Percentiles rank a stretch among this genome's conserved stretches.
These are phyloP conservation scores for Penstemon barbatus DNA, from an alignment of 257 asterid genomes.

Conservation along the genomic window DNA sequence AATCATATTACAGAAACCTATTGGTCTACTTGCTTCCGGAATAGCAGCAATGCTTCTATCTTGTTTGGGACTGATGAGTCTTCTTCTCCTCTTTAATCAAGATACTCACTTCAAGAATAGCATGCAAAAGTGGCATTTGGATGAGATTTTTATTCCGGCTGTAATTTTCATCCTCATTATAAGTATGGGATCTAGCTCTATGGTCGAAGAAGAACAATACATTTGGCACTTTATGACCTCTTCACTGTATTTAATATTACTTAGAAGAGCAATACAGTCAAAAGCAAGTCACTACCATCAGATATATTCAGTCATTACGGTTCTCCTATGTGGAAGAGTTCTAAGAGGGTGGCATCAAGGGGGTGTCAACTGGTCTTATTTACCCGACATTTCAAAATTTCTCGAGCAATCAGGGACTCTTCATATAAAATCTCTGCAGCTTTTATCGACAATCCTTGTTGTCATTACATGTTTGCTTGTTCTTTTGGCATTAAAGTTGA, in stretches of 20 bases:
- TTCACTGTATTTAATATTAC: constrained; percentile 62
- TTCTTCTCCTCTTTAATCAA: constrained; percentile 44
- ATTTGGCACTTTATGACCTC: constrained; percentile 80
- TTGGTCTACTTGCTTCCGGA: constrained; percentile 61
- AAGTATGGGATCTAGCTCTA: constrained; percentile 96
- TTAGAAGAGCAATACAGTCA: constrained; percentile 56
- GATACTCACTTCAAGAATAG: constrained; percentile 38
- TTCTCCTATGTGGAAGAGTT: constrained; percentile 71
- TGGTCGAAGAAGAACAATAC: constrained; percentile 93
- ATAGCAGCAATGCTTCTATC: constrained; percentile 67
- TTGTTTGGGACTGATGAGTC: constrained; percentile 51
- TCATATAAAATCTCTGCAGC: constrained; percentile 54
- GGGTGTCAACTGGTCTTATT: constrained; percentile 92
- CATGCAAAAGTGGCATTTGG: constrained; percentile 54
- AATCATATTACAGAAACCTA: constrained; percentile 62
- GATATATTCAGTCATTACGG: constrained; percentile 37
- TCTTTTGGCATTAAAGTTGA: constrained; percentile 38
- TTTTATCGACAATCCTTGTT: constrained; percentile 51
- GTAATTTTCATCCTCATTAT: constrained; percentile 47
- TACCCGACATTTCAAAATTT: constrained; percentile 80
- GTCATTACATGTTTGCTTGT: constrained; percentile 38
- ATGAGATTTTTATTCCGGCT: constrained; percentile 46
- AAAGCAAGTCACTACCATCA: constrained; percentile 26
- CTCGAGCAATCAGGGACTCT: constrained; percentile 58
- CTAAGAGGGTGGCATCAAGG: constrained; percentile 98